Percentiles rank a stretch among this genome's conserved stretches.
These are phyloP conservation scores for Galerina sulciceps DNA, from an alignment of 768 basidiomycete species.

Conservation along the genomic window DNA sequence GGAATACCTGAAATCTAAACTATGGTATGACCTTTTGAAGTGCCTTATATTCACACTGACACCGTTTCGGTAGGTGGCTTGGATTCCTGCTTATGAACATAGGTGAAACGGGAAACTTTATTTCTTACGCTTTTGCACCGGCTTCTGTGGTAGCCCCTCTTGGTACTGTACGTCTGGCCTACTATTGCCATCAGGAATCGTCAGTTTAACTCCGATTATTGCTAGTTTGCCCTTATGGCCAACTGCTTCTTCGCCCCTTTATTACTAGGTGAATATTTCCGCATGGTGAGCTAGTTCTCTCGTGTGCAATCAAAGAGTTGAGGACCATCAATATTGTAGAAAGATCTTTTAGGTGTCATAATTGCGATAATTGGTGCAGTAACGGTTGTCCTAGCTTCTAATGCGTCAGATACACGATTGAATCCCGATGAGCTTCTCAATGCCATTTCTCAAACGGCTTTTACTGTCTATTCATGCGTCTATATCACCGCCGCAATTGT, in stretches of 20 bases:
- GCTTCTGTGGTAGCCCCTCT: constrained; percentile 94
- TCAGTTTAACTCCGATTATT: neutral
- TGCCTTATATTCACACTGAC: constrained; percentile 4
- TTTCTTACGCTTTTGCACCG: constrained; percentile 87
- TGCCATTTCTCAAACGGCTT: constrained; percentile 74
- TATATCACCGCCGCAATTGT: constrained; percentile 61
- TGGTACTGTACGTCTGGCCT: constrained; percentile 73
- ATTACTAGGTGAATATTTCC: constrained; percentile 82
- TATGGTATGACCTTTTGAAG: constrained; percentile 60
- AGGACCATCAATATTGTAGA: constrained; percentile 43
- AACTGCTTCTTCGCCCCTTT: constrained; percentile 94
- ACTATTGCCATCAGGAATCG: constrained; percentile 5
- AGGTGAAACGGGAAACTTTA: constrained; percentile 91
- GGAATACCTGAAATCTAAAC: constrained; percentile 80
- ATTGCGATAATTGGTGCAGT: constrained; percentile 88
- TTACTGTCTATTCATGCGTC: constrained; percentile 73
- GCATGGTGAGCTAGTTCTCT: constrained; percentile 51
- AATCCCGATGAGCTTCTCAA: constrained; percentile 67
- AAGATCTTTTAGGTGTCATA: constrained; percentile 76
- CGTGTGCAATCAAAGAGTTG: neutral
- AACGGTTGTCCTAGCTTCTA: constrained; percentile 86
- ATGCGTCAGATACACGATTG: constrained; percentile 71
- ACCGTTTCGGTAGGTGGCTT: constrained; percentile 66
- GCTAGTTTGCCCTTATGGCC: constrained; percentile 87
- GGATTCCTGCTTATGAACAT: constrained; percentile 90